Percentiles rank a stretch among this genome's conserved stretches.
Conservation (phyloP, 352 stramenopile species). For the Globisporangium solare region DNA sequence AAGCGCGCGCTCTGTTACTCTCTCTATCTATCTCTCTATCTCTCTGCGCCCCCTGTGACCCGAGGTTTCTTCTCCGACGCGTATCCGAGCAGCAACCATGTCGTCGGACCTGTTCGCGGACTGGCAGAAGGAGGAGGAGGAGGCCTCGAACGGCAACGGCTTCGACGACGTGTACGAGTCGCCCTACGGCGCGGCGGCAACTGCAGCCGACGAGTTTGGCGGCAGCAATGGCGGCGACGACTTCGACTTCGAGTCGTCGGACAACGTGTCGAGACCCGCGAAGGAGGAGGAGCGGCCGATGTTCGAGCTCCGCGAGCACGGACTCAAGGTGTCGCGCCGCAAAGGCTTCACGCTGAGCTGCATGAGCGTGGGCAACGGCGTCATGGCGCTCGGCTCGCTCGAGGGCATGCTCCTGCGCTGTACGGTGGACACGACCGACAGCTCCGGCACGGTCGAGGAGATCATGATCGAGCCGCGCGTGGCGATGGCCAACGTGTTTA, state of each 20-base stretch:
- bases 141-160: conserved; percentile 18
- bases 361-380: conserved; percentile 74
- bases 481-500: conserved; percentile 73
- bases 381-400: conserved; percentile 79
- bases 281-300: conserved; percentile 77
- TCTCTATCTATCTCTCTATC: no score
- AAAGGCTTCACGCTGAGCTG: conserved; percentile 84
- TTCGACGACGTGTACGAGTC: conserved; percentile 32
- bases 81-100: conserved; percentile 29
- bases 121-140: conserved; percentile 85
- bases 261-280: conserved; percentile 27
- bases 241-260: conserved; percentile 75
- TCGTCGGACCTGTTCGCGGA: conserved; percentile 87
- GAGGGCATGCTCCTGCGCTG: conserved; percentile 80
- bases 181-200: conserved; percentile 17
- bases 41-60: no score
- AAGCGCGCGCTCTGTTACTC: no score
- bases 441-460: conserved; percentile 64
- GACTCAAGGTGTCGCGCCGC: conserved; percentile 76
- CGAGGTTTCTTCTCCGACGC: no score
- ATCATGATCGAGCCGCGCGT: conserved; percentile 88
- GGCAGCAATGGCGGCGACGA: conserved; percentile 52
- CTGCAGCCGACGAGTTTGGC: conserved; percentile 11
- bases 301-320: conserved; percentile 86
- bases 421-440: conserved; percentile 75